A percentile compares a stretch with the other conserved stretches of the same genome.
Evolutionary conservation across 768 basidiomycete genomes (phyloP).

Genomic region (Kwoniella pini): DNA sequence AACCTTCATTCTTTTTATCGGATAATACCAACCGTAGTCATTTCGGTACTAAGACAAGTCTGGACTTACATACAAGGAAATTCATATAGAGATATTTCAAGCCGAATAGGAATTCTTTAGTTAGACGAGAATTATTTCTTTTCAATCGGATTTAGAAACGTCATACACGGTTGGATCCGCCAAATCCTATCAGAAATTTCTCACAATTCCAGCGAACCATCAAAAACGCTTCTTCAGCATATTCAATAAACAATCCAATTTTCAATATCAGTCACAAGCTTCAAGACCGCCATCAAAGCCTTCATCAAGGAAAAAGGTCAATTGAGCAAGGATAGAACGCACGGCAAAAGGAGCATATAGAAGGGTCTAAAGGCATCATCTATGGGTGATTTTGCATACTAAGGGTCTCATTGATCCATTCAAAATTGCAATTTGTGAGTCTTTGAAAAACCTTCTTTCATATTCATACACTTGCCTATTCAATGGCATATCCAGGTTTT

Average conservation of each 20-base stretch:
- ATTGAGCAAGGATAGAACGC: neutral
- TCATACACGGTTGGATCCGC: neutral
- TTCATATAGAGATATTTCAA: neutral
- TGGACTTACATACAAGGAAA: neutral
- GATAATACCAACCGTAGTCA: neutral
- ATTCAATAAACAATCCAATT: too few relatives aligned
- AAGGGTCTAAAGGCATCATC: too few relatives aligned
- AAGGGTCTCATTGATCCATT: too few relatives aligned
- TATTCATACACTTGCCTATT: neutral
- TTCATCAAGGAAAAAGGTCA: neutral
- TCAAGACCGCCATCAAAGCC: neutral
- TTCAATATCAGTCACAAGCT: too few relatives aligned
- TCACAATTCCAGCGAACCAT: too few relatives aligned
- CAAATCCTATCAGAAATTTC: too few relatives aligned
- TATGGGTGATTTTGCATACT: too few relatives aligned
- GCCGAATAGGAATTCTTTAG: neutral
- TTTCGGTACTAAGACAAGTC: neutral
- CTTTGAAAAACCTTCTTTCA: neutral
- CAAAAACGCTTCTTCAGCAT: too few relatives aligned
- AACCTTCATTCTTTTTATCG: neutral
- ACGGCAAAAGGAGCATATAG: neutral
- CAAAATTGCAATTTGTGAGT: neutral
- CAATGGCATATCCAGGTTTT: neutral
- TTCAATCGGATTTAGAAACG: neutral
- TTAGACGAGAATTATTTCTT: slow-evolving; percentile 1